Percentiles rank a stretch among this genome's conserved stretches.
These are phyloP conservation scores for Nakazawaea wyomingensis DNA, from an alignment of 805 yeast species.

Conservation along the genomic window DNA sequence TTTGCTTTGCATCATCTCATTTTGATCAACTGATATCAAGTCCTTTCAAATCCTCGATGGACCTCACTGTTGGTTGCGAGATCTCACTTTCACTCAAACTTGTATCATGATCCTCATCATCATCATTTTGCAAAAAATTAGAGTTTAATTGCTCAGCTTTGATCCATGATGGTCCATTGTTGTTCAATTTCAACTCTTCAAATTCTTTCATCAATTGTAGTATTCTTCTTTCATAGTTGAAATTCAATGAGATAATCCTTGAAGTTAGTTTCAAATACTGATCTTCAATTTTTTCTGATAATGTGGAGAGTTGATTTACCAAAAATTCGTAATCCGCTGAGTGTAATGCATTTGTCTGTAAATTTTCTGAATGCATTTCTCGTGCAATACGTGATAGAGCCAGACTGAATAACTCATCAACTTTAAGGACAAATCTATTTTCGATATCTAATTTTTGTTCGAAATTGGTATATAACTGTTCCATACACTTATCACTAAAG, in stretches of 20 bases:
- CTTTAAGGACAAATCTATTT: neutral
- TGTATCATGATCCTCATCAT: neutral
- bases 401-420: neutral
- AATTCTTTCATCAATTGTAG: neutral
- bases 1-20: neutral
- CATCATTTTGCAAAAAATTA: too few species aligned
- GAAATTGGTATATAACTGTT: neutral
- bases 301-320: neutral
- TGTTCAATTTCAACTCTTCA: neutral
- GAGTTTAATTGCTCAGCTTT: neutral
- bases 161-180: neutral
- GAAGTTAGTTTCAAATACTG: neutral
- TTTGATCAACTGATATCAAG: neutral
- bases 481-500: neutral
- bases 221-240: neutral
- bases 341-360: neutral
- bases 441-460: neutral
- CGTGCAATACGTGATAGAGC: neutral
- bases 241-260: neutral
- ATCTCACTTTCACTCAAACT: neutral
- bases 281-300: neutral
- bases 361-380: neutral
- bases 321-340: neutral
- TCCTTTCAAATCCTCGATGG: constrained; percentile 1
- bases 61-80: constrained; percentile 1